These are phyloP conservation scores for Suillus tomentosus DNA, from an alignment of 768 basidiomycete genomes.

Conservation along the genomic window DNA sequence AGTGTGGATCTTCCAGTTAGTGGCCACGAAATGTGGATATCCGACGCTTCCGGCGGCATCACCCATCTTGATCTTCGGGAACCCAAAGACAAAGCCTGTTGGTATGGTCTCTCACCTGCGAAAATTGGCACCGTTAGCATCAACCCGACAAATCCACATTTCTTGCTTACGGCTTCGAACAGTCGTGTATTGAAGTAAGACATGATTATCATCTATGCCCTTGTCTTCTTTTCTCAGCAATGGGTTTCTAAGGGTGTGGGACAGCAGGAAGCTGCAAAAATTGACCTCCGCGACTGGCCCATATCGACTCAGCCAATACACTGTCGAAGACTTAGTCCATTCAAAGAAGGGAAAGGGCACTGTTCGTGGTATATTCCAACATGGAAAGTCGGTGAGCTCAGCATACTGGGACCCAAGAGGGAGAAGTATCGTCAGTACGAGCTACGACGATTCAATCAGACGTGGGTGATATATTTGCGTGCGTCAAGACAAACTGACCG, in stretches of 20 bases:
- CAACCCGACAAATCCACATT: conserved; percentile 68
- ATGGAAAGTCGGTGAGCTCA: conserved; percentile 78
- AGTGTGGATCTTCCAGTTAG: conserved; percentile 67
- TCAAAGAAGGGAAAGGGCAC: conserved; percentile 54
- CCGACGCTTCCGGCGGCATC: conserved; percentile 68
- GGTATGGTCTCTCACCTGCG: conserved; percentile 66
- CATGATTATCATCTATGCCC: background rate
- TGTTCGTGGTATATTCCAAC: conserved; percentile 65
- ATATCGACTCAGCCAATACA: conserved; percentile 40
- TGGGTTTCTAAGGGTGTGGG: conserved; percentile 65
- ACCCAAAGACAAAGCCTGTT: conserved; percentile 49
- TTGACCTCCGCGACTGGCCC: conserved; percentile 32
- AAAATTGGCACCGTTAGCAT: conserved; percentile 83
- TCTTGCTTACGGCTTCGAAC: conserved; percentile 77
- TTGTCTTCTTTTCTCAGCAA: background rate
- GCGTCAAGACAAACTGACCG: conserved; percentile 14
- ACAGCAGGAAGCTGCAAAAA: conserved; percentile 61
- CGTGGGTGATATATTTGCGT: conserved; percentile 44
- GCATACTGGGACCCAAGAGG: conserved; percentile 88
- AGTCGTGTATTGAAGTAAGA: conserved; percentile 68
- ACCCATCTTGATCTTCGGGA: conserved; percentile 80
- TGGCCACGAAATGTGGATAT: conserved; percentile 85
- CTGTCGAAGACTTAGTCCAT: conserved; percentile 49
- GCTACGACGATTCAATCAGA: conserved; percentile 78
- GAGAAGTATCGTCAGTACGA: conserved; percentile 77